These are phyloP conservation scores for Wickerhamomyces sydowiorum DNA, from an alignment of 805 yeast genomes.

Conservation along the genomic window DNA sequence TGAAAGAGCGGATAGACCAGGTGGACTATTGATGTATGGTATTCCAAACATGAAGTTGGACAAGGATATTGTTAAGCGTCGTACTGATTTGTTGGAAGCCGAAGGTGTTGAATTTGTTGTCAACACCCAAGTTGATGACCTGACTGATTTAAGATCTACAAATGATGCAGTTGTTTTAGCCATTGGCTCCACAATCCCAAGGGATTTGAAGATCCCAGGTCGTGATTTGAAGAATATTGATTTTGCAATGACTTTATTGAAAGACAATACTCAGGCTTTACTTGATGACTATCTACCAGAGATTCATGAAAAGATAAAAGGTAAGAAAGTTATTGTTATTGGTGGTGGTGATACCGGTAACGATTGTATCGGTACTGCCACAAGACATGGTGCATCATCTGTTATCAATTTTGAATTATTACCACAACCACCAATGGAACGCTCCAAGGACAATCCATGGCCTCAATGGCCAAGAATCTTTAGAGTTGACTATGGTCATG, in stretches of 20 bases:
- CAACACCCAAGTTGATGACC: slow-evolving; percentile 77
- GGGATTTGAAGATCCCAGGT: slow-evolving; percentile 92
- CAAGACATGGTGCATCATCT: slow-evolving; percentile 94
- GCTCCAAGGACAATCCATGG: slow-evolving; percentile 98
- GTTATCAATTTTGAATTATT: slow-evolving; percentile 91
- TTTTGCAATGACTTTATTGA: slow-evolving; percentile 90
- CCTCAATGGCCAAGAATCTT: slow-evolving; percentile 99
- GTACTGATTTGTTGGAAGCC: slow-evolving; percentile 83
- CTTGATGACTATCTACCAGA: slow-evolving; percentile 75
- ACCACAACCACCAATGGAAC: slow-evolving; percentile 82
- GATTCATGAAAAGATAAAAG: slow-evolving; percentile 64
- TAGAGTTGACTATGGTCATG: slow-evolving; percentile 96
- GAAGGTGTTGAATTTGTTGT: slow-evolving; percentile 83
- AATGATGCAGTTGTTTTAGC: slow-evolving; percentile 87
- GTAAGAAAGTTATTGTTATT: slow-evolving; percentile 90
- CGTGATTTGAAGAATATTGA: slow-evolving; percentile 86
- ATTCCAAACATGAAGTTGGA: slow-evolving; percentile 98
- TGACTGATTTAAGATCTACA: slow-evolving; percentile 56
- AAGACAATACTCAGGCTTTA: slow-evolving; percentile 84
- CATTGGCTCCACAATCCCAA: slow-evolving; percentile 93
- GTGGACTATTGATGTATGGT: slow-evolving; percentile 98
- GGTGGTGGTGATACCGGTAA: slow-evolving; percentile 99
- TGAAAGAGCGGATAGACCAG: slow-evolving; percentile 92
- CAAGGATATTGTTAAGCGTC: slow-evolving; percentile 86
- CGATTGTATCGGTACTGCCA: slow-evolving; percentile 96